A percentile compares a stretch with the other conserved stretches of the same genome.
Evolutionary conservation across 2,329 filamentous ascomycete genomes (phyloP).

Genomic region (Chalaropsis thielavioides): DNA sequence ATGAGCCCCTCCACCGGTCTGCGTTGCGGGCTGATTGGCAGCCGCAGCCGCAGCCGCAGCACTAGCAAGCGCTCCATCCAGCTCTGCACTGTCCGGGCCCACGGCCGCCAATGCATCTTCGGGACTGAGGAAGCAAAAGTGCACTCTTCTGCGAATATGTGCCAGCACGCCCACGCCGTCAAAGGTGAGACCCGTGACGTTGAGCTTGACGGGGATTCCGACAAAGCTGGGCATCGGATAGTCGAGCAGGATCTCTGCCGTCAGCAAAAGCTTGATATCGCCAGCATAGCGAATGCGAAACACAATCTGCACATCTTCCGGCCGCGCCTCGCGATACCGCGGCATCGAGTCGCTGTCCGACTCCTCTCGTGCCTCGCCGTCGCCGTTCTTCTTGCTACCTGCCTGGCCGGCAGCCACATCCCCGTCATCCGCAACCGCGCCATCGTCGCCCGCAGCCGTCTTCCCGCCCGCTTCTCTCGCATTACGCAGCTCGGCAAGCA

Average conservation of each 20-base stretch:
- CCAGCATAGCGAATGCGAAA: conserved; percentile 83
- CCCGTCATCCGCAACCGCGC: conserved; percentile 28
- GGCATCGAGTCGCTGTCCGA: conserved; percentile 22
- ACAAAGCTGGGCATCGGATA: conserved; percentile 99
- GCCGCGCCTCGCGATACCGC: conserved; percentile 54
- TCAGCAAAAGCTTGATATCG: conserved; percentile 74
- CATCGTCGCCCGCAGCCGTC: conserved; percentile 24
- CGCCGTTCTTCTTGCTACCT: conserved; percentile 18
- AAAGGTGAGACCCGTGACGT: conserved; percentile 88
- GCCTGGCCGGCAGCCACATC: conserved; percentile 20
- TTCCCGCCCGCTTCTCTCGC: conserved; percentile 19
- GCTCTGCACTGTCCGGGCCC: conserved; percentile 30
- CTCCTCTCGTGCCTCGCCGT: conserved; percentile 20
- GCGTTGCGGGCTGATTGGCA: background rate
- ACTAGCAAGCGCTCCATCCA: conserved; percentile 22
- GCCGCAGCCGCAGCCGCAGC: conserved; percentile 13
- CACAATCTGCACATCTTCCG: conserved; percentile 84
- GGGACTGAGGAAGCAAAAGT: conserved; percentile 87
- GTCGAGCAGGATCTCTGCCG: conserved; percentile 87
- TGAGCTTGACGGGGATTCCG: conserved; percentile 82
- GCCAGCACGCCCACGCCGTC: conserved; percentile 88
- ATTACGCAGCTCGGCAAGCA: conserved; percentile 21
- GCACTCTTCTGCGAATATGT: conserved; percentile 73
- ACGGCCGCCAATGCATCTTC: conserved; percentile 74
- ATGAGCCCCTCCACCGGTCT: conserved; percentile 10